Evolutionary conservation across 192 early-diverging fungal genomes (phyloP).

Genomic region (Backusella parvicylindrica): DNA sequence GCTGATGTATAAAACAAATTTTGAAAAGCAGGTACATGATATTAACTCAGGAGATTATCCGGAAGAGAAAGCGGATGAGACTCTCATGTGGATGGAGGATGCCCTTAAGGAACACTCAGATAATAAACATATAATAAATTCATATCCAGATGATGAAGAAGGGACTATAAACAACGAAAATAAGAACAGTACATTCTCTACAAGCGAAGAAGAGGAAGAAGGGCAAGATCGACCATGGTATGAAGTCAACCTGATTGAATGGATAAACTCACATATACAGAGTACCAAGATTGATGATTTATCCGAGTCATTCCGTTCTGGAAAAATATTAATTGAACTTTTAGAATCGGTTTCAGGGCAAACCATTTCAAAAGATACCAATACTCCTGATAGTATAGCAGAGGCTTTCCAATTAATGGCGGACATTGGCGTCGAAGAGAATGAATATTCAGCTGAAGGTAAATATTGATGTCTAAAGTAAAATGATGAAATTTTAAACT

Average conservation of each 20-base stretch:
- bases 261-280: background rate
- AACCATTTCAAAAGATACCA: background rate
- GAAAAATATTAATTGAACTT: background rate
- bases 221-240: background rate
- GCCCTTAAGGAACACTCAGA: background rate
- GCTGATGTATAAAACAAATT: background rate
- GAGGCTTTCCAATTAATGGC: background rate
- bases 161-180: background rate
- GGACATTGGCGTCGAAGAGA: background rate
- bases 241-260: background rate
- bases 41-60: background rate
- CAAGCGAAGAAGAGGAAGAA: background rate
- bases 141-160: background rate
- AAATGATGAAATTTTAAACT: no score
- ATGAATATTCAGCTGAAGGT: background rate
- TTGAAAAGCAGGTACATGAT: background rate
- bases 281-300: background rate
- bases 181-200: background rate
- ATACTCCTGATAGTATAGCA: background rate
- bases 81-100: background rate
- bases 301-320: background rate
- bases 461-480: background rate
- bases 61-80: background rate
- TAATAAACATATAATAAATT: background rate
- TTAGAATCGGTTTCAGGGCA: background rate